These are phyloP conservation scores for Ottelia alismoides DNA, from an alignment of 106 monocot species.

Conservation along the genomic window DNA sequence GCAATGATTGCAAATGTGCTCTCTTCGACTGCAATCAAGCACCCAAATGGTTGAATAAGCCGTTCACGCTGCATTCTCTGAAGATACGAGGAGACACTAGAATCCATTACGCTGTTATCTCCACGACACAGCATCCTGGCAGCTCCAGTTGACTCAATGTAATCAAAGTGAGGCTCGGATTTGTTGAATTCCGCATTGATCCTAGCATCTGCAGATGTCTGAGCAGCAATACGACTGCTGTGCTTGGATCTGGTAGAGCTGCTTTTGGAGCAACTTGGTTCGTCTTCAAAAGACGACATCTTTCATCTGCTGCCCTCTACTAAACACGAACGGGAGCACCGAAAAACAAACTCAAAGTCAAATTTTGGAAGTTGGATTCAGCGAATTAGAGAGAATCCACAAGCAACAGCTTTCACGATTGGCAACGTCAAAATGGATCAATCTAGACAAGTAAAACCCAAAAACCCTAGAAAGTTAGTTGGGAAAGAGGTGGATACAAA, in stretches of 20 bases:
- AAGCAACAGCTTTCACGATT: too few relatives aligned
- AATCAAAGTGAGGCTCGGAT: constrained; percentile 33
- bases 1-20: constrained; percentile 46
- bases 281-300: too few relatives aligned
- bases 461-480: too few relatives aligned
- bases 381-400: too few relatives aligned
- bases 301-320: too few relatives aligned
- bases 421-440: too few relatives aligned
- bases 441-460: too few relatives aligned
- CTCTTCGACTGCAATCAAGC: constrained; percentile 48
- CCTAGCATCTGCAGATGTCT: constrained; percentile 58
- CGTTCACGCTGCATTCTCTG: constrained; percentile 49
- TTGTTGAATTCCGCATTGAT: constrained; percentile 60
- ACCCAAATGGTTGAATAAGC: constrained; percentile 80
- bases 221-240: constrained; percentile 41
- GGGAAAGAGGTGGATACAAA: too few relatives aligned
- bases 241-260: constrained; percentile 45
- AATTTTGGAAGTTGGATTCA: too few relatives aligned
- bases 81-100: constrained; percentile 51
- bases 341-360: too few relatives aligned
- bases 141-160: constrained; percentile 26
- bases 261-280: too few relatives aligned
- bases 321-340: too few relatives aligned
- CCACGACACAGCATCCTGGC: constrained; percentile 6
- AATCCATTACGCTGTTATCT: constrained; percentile 13